Base-by-base conservation (phyloP, 257 asterid genomes). In the Plectranthus barbatus region DNA sequence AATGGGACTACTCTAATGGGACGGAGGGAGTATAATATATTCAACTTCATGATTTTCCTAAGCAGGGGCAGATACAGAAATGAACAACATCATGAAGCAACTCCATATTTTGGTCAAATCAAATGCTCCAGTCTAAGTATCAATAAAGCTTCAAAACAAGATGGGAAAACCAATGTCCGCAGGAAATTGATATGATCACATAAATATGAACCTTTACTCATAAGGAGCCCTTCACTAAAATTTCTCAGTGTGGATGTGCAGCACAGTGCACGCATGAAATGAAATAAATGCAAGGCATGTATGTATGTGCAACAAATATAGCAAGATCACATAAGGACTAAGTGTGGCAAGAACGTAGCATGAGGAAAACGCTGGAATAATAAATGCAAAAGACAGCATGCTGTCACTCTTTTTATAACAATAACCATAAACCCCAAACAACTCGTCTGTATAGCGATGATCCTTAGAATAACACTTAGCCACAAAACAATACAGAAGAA, bases 401-500 rank as follows among this genome's bases (percentile, higher is more conserved):
- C 14, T 40, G 49, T 60, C 51, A 66, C 45, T 24, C 44, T 60
- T 67, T 9, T 48, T 47, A 44, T 24, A 62, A 59, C 36, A n/a
- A 51, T 58, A 59, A 40, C n/a, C n/a, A n/a, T n/a, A n/a, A n/a
- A n/a, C n/a, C n/a, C n/a, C n/a, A n/a, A n/a, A n/a, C n/a, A n/a
- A 62, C 39, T 12, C 29, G 53, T 63, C 11, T 39, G 52, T 31
- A 59, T 24, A 40, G 46, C 17, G 51, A 53, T 50, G 19, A 52
- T 53, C 55, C 62, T 49, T 44, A 26, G n/a, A n/a, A n/a, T n/a
- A 51, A 6, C 19, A 18, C 45, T 52, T 63, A 12, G 5, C 11
- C 26, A 56, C 36, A 19, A 24, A 48, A 63, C 11, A 41, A 29
- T 64, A 69, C 39, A 31, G 26, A 74, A 75, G 65, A 71, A 31